These are phyloP conservation scores for Pythium folliculosum DNA, from an alignment of 352 stramenopile species.

Conservation along the genomic window DNA sequence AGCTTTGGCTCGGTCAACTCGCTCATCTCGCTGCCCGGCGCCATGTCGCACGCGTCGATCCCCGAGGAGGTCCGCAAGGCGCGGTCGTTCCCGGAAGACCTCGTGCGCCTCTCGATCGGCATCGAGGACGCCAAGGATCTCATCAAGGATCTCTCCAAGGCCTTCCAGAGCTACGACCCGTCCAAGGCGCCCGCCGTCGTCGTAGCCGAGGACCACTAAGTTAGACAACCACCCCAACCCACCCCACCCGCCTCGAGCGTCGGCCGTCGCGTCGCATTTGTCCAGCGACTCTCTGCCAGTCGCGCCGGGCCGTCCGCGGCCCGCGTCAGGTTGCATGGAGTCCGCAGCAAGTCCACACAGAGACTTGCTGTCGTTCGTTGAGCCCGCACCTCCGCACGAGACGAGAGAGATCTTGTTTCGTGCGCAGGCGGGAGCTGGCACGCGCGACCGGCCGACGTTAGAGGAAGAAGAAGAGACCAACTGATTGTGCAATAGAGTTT, in stretches of 20 bases:
- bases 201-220: conserved; percentile 12
- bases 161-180: conserved; percentile 69
- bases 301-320: conserved; percentile 24
- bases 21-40: conserved; percentile 89
- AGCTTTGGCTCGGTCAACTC: conserved; percentile 94
- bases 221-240: conserved; percentile 1
- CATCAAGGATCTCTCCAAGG: conserved; percentile 91
- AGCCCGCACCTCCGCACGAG: conserved; percentile 2
- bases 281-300: conserved; percentile 29
- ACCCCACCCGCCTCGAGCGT: background rate
- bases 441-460: background rate
- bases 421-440: conserved; percentile 26
- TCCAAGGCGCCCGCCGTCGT: background rate
- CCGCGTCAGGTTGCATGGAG: conserved; percentile 27
- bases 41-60: conserved; percentile 96
- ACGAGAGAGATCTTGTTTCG: background rate
- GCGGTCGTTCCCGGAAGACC: conserved; percentile 91
- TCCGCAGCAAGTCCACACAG: conserved; percentile 2
- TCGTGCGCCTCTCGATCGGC: conserved; percentile 94
- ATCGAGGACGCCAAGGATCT: conserved; percentile 95
- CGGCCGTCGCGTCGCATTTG: background rate
- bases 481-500: conserved; percentile 12
- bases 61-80: conserved; percentile 90
- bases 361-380: background rate
- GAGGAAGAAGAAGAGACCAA: background rate